These are phyloP conservation scores for Ogataea minuta DNA, from an alignment of 805 yeast genomes.

Conservation along the genomic window DNA sequence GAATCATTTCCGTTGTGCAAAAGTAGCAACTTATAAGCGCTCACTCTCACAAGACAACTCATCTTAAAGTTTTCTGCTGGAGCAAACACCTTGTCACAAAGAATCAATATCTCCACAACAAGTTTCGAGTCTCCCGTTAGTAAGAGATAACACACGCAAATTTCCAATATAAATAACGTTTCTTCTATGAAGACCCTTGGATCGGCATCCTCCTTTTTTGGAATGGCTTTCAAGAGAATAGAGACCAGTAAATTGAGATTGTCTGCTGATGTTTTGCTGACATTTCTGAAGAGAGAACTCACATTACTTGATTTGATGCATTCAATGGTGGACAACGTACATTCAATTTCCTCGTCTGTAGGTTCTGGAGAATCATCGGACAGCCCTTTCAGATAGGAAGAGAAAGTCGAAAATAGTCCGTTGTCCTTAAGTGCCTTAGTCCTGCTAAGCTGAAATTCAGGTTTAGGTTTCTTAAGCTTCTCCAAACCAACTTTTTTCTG, in stretches of 20 bases:
- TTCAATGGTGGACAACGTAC: conserved; percentile 77
- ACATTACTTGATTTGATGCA: conserved; percentile 74
- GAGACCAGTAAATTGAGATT: conserved; percentile 37
- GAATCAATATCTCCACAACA: conserved; percentile 21
- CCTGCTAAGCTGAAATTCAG: conserved; percentile 64
- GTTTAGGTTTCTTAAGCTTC: conserved; percentile 57
- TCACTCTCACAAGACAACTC: conserved; percentile 39
- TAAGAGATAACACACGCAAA: conserved; percentile 32
- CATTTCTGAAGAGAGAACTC: conserved; percentile 50
- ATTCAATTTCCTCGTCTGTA: conserved; percentile 85
- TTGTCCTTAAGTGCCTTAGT: conserved; percentile 64
- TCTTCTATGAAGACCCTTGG: conserved; percentile 29
- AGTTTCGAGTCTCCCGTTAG: conserved; percentile 28
- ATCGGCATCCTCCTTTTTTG: conserved; percentile 31
- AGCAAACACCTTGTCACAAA: conserved; percentile 23
- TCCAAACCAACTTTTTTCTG: conserved; percentile 55
- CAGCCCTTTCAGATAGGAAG: conserved; percentile 86
- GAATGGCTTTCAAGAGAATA: conserved; percentile 35
- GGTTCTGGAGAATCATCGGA: conserved; percentile 90
- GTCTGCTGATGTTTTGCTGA: conserved; percentile 37
- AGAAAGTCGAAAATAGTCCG: conserved; percentile 85
- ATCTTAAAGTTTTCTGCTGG: conserved; percentile 30
- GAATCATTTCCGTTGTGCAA: conserved; percentile 35
- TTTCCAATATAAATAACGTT: conserved; percentile 32
- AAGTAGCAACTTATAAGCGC: conserved; percentile 51